Base-by-base conservation (phyloP, 1,284 basidiomycete species). In the Puccinia novopanici region DNA sequence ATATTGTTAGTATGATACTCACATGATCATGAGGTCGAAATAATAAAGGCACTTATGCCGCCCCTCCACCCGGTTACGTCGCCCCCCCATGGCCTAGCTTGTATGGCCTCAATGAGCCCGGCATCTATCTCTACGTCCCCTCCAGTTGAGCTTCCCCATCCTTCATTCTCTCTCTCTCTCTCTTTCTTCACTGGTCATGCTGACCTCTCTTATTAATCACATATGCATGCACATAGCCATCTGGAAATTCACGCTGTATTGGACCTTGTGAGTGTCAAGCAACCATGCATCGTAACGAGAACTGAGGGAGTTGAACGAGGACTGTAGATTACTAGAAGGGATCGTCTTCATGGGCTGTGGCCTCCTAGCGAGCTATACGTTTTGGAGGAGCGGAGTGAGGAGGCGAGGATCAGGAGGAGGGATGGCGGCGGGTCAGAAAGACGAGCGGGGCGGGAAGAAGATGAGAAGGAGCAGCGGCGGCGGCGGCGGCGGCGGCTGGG, bases 201-300 rank as follows among this genome's bases (percentile, higher is more conserved):
- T 50, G 4, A 68, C 65, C 17, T 67, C 63, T 10, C 13, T n/a
- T 52, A 54, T 72, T 72, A 9, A 5, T 72, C 50, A 24, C n/a
- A 3, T 40, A 17, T 5, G 34, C 34, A 22, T 17, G 22, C 22
- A 9, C 9, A 22, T 55, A 73, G 70, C 70, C 3, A 73, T 73
- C 13, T 73, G 70, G 70, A 73, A 73, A 55, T 73, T 73, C 52
- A 73, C 70, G 37, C 37, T 73, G 9, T 73, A 73, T 73, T 73
- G 70, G 70, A 73, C 70, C 34, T 37, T 73, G 70, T 73, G 48
- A 40, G 70, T 63, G n/a, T n/a, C n/a, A n/a, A n/a, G n/a, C n/a
- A n/a, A n/a, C n/a, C n/a, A n/a, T n/a, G n/a, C n/a, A n/a, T n/a
- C n/a, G n/a, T 3, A 63, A 22, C 8, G 2, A 12, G 9, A 13